Evolutionary conservation across 768 basidiomycete species (phyloP).

Genomic region (Russula ochroleuca): DNA sequence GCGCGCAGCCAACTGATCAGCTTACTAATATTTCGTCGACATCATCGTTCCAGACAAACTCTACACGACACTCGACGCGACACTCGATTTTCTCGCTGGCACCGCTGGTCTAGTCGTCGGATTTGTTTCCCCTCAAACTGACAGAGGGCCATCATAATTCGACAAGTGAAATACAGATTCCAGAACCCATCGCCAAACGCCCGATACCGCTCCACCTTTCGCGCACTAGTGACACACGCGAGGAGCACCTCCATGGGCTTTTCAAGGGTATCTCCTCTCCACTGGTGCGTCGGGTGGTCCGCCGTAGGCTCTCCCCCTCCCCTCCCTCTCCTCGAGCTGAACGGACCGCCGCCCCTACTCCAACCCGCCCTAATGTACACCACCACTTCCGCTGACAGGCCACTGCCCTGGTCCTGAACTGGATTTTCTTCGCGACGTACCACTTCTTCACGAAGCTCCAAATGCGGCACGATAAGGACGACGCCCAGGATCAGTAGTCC

Average conservation of each 20-base stretch:
- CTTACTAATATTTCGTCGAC: background rate
- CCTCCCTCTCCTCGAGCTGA: background rate
- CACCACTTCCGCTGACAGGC: constrained; percentile 40
- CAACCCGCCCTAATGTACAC: background rate
- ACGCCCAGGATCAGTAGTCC: constrained; percentile 39
- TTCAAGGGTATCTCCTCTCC: constrained; percentile 80
- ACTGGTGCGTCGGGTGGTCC: constrained; percentile 47
- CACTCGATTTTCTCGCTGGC: constrained; percentile 75
- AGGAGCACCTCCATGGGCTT: constrained; percentile 64
- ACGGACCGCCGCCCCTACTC: background rate
- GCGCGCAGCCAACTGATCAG: background rate
- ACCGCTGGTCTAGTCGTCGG: constrained; percentile 44
- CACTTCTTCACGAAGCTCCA: constrained; percentile 71
- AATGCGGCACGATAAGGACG: constrained; percentile 40
- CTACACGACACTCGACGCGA: constrained; percentile 63
- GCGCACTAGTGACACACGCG: constrained; percentile 58
- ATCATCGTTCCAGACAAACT: constrained; percentile 11
- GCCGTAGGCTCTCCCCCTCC: too few species aligned
- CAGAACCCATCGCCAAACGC: constrained; percentile 57
- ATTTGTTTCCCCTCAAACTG: constrained; percentile 22
- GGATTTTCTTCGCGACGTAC: constrained; percentile 82
- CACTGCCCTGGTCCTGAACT: constrained; percentile 73
- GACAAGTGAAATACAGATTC: constrained; percentile 72
- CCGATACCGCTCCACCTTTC: constrained; percentile 57
- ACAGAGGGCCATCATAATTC: background rate